phyloP scores from a whole-genome alignment of 1,284 basidiomycete genomes.

The Exobasidium rhododendri region DNA sequence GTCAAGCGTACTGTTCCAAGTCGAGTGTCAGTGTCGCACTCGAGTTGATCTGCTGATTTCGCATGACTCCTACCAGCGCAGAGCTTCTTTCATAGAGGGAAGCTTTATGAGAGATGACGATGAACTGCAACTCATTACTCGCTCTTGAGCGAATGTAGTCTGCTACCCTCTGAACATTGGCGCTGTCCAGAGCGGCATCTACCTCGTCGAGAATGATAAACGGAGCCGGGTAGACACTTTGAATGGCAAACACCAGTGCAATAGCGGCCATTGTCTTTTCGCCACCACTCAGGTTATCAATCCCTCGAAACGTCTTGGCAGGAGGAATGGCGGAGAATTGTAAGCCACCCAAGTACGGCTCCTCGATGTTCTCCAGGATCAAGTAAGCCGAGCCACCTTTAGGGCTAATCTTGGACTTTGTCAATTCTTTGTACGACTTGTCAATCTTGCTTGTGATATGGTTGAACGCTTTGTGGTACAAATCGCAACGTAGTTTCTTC shows the following conservation, averaged over 20 bases:
- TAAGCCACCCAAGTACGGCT: slow-evolving; percentile 91
- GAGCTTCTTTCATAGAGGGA: slow-evolving; percentile 80
- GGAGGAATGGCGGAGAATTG: slow-evolving; percentile 96
- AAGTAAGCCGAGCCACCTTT: slow-evolving; percentile 96
- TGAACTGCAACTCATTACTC: slow-evolving; percentile 76
- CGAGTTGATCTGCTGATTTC: slow-evolving; percentile 79
- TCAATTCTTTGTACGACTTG: slow-evolving; percentile 94
- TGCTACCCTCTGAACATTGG: slow-evolving; percentile 51
- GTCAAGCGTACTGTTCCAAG: slow-evolving; percentile 59
- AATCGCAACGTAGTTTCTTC: slow-evolving; percentile 66
- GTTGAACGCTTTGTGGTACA: slow-evolving; percentile 93
- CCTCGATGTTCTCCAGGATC: slow-evolving; percentile 92
- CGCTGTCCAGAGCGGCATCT: slow-evolving; percentile 74
- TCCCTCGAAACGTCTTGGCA: slow-evolving; percentile 98
- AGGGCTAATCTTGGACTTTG: slow-evolving; percentile 84
- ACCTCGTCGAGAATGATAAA: slow-evolving; percentile 99
- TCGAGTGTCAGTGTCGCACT: slow-evolving; percentile 83
- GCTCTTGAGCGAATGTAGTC: slow-evolving; percentile 51
- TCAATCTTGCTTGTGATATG: slow-evolving; percentile 94
- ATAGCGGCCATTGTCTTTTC: slow-evolving; percentile 98
- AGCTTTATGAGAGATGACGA: slow-evolving; percentile 88
- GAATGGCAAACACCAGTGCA: slow-evolving; percentile 91
- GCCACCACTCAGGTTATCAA: slow-evolving; percentile 96
- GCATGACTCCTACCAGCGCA: slow-evolving; percentile 86
- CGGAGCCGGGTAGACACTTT: slow-evolving; percentile 87